These are phyloP conservation scores for Quercus tomentella DNA, from an alignment of 331 rosid species.

Conservation along the genomic window DNA sequence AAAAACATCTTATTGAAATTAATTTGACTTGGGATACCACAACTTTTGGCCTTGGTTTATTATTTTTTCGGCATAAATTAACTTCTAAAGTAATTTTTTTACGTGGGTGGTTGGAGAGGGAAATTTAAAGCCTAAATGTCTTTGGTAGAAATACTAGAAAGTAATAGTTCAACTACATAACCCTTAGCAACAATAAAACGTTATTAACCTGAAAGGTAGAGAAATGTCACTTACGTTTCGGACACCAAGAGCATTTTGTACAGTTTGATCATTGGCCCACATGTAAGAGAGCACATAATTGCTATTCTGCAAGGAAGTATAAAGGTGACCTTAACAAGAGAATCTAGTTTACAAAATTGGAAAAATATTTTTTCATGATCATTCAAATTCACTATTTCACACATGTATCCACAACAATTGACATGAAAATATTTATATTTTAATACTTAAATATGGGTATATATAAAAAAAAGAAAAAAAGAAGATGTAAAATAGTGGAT, in stretches of 20 bases:
- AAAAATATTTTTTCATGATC: too few species aligned
- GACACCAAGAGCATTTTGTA: slow-evolving; percentile 10
- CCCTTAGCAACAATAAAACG: neutral
- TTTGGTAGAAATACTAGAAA: too few species aligned
- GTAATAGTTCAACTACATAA: too few species aligned
- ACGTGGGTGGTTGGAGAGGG: too few species aligned
- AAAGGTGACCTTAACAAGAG: neutral
- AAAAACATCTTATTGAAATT: neutral
- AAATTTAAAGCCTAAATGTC: too few species aligned
- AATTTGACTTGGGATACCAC: neutral
- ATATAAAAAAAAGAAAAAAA: too few species aligned
- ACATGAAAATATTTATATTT: too few species aligned
- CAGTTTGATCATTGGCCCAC: slow-evolving; percentile 15
- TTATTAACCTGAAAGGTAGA: neutral
- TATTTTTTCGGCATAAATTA: neutral
- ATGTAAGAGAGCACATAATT: slow-evolving; percentile 23
- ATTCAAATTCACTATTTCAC: too few species aligned
- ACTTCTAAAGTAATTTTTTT: neutral
- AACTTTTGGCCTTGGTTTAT: neutral
- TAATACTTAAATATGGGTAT: too few species aligned
- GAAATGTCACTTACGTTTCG: slow-evolving; percentile 9
- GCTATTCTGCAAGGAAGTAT: neutral
- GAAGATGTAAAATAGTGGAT: too few species aligned
- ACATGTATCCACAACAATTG: too few species aligned
- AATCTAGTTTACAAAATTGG: too few species aligned